A percentile compares a stretch with the other conserved stretches of the same genome.
phyloP scores from a whole-genome alignment of 176 grass and related monocot genomes.

The Poa pratensis region DNA sequence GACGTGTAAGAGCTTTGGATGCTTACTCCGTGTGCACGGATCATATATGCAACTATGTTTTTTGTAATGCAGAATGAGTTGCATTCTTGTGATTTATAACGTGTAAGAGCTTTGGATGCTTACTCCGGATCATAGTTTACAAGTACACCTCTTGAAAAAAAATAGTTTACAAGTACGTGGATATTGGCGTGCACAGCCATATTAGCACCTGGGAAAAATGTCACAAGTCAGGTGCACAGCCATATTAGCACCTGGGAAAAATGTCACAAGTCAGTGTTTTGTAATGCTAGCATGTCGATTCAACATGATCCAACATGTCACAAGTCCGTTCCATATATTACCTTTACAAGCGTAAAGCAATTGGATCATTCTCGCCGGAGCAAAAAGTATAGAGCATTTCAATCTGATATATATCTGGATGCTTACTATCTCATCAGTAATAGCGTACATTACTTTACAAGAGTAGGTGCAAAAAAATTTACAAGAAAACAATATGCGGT shows the following conservation, averaged over 20 bases:
- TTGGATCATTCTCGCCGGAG: neutral
- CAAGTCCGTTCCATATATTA: neutral
- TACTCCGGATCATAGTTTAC: neutral
- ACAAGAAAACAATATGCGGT: neutral
- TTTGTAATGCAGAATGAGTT: too few relatives aligned
- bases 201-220: too few relatives aligned
- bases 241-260: constrained; percentile 8
- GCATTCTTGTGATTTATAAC: too few relatives aligned
- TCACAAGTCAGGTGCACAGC: neutral
- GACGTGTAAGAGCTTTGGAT: neutral
- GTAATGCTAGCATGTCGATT: neutral
- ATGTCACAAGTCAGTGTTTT: constrained; percentile 13
- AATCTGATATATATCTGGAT: neutral
- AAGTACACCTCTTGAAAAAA: neutral
- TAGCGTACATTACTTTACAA: constrained; percentile 47
- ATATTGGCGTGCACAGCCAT: too few relatives aligned
- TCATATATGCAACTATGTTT: too few relatives aligned
- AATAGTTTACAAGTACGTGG: too few relatives aligned
- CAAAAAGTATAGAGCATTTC: neutral
- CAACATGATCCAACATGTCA: neutral
- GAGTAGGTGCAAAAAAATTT: constrained; percentile 30
- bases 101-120: too few relatives aligned
- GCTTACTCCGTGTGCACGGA: neutral
- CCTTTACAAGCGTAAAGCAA: neutral
- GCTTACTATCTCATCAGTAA: constrained; percentile 36